Base-by-base conservation (phyloP, 225 moss, liverwort and hornwort genomes). In the Bryum argenteum region DNA sequence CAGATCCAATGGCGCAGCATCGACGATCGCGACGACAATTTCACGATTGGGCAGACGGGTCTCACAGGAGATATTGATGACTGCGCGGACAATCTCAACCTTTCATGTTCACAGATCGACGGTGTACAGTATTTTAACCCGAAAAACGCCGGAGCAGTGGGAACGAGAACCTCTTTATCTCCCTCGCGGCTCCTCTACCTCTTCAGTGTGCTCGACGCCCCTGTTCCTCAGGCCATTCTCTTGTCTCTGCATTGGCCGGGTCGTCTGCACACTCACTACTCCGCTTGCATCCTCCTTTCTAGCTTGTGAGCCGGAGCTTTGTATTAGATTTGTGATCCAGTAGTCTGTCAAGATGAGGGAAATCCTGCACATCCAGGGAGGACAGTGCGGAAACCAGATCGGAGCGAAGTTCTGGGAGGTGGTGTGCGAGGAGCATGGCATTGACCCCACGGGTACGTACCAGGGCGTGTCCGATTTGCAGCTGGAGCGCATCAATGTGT, bases 361-460 rank as follows among this genome's bases (percentile, higher is more conserved):
- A 48, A 85, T 85, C 23, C 48, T 85, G 77, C 85, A 85, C 74
- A 85, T 85, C 43, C 85, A 85, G 79, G 85, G 85, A 1, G 85
- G 85, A 22, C 85, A 85, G 64, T 85, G 85, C 55, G 85, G 85
- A 14, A 85, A 85, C 85, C 85, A 85, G 85, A 85, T 85, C 77
- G 85, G 85, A 2, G 78, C 85, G 24, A 85, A 85, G 84, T 84
- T 84, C 54, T 84, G 84, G 84, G 84, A 84, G 75, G 84, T 84
- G 3, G 85, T 85, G 5, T 85, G 85, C 77, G 85, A 85, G 71
- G 85, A 85, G 79, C 85, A 85, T 48, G 85, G 85, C 66, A 85
- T 85, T 23, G 85, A 85, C 26, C 85, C 85, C 0, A 85, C 85
- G 3, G 85, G 85, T 0, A 79, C 85, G 3, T 85, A 85, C 63